Evolutionary conservation across 208 protist genomes (phyloP).

Genomic region (Naegleria lovaniensis): DNA sequence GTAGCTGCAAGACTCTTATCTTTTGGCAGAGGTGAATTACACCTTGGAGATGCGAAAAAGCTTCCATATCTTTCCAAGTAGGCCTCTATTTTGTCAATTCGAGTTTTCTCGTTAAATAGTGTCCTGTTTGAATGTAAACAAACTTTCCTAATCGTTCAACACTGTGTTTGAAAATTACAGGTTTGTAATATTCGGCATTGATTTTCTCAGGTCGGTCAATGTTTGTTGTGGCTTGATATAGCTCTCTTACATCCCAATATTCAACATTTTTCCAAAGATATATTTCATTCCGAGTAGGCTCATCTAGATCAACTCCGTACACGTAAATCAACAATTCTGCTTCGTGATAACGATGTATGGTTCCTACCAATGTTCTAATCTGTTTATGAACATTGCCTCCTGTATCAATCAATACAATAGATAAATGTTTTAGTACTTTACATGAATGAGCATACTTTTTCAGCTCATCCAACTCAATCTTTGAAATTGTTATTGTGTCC

Average conservation of each 20-base stretch:
- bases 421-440: not conserved
- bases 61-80: not conserved
- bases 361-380: not conserved
- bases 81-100: not conserved
- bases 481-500: not conserved
- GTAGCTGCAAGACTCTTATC: not conserved
- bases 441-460: not conserved
- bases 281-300: not conserved
- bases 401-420: constrained; percentile 12
- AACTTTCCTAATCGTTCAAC: not conserved
- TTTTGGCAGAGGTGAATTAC: not conserved
- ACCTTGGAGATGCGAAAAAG: not conserved
- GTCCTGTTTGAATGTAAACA: not conserved
- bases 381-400: not conserved
- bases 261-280: not conserved
- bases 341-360: not conserved
- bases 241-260: not conserved
- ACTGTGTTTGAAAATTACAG: not conserved
- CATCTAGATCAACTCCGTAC: not conserved
- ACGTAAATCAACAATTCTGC: not conserved
- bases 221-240: not conserved
- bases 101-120: not conserved
- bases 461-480: not conserved
- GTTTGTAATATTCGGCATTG: not conserved
- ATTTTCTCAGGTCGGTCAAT: not conserved